phyloP scores from a whole-genome alignment of 208 protist genomes.

The Jaenimonas drosophilae region DNA sequence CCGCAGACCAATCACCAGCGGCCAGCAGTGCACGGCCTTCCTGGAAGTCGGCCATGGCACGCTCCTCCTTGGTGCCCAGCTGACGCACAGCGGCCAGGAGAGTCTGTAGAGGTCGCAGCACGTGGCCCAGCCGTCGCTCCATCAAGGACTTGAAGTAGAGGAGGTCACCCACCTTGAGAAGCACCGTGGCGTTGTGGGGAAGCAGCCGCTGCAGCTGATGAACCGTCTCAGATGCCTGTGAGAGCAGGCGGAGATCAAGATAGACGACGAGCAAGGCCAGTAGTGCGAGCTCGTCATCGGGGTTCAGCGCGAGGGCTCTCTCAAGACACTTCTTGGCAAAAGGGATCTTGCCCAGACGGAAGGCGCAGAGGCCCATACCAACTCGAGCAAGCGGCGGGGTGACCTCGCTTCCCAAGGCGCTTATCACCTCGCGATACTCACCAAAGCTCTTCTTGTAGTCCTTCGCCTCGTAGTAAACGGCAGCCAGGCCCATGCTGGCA shows the following conservation, averaged over 20 bases:
- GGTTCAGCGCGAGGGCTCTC: constrained; percentile 42
- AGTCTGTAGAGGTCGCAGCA: constrained; percentile 19
- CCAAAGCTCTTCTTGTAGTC: constrained; percentile 65
- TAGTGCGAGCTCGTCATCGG: constrained; percentile 68
- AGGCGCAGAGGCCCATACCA: constrained; percentile 77
- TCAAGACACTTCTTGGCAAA: constrained; percentile 57
- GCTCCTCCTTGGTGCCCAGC: constrained; percentile 33
- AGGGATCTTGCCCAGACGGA: constrained; percentile 27
- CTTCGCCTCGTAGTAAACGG: constrained; percentile 44
- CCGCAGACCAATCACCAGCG: constrained; percentile 37
- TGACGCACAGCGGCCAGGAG: constrained; percentile 46
- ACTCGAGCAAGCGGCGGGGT: constrained; percentile 67
- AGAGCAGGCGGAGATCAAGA: constrained; percentile 50
- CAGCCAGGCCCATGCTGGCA: constrained; percentile 60
- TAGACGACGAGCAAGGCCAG: constrained; percentile 63
- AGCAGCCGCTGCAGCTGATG: constrained; percentile 32
- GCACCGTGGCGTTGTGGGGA: constrained; percentile 62
- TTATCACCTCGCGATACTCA: constrained; percentile 60
- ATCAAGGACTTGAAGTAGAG: constrained; percentile 63
- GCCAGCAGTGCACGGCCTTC: constrained; percentile 56
- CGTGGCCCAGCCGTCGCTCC: constrained; percentile 22
- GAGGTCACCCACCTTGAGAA: constrained; percentile 70
- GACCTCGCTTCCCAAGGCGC: constrained; percentile 35
- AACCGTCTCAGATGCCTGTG: constrained; percentile 40
- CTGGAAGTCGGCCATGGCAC: constrained; percentile 68